Evolutionary conservation across 2,329 filamentous ascomycete species (phyloP), one percentile per base, ranked within the genome.

Genomic region (Xylariaceae sp.): DNA sequence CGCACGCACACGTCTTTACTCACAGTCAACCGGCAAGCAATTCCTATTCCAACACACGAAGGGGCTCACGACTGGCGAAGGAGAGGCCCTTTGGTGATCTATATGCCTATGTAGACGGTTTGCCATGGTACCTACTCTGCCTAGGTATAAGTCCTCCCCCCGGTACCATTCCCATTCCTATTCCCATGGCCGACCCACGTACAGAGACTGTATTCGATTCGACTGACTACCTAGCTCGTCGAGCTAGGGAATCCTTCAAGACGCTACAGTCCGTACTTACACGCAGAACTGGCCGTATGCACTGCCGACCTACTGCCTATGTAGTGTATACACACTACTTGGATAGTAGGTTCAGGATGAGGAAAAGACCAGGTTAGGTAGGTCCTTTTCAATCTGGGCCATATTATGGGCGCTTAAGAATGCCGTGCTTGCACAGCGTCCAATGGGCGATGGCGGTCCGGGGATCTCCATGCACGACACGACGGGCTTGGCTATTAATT

Each of bases 371-470:
- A 37, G 35, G 35, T 37, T 37, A 11, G 35, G 35, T 37, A 3
- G 8, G 5, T 47, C 7, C 53, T 50, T 54, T 29, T 51, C 35
- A 19, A 44, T 19, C 19, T 19, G 19, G 42, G 47, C 51, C 49
- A 45, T 59, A 50, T 50, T 45, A 40, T 55, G 59, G 57, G 59
- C 59, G 59, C 59, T 61, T 61, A 61, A 49, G 35, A 11, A 7
- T 9, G 4, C 35, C 35, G 40, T 48, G 44, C 40, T 44, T 53
- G 48, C 26, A 30, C 48, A 34, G 43, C 45, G 47, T 12, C 57
- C 57, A 60, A 60, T 60, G 53, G 47, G 44, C 51, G 55, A 43
- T 49, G 39, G 44, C 41, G 48, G 53, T 47, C 32, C 43, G 49
- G 43, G 51, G 43, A 39, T 44, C 50, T 29, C 41, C 52, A 59